These are phyloP conservation scores for Borealophlyctis nickersoniae DNA, from an alignment of 192 early-diverging fungal genomes.

Conservation along the genomic window DNA sequence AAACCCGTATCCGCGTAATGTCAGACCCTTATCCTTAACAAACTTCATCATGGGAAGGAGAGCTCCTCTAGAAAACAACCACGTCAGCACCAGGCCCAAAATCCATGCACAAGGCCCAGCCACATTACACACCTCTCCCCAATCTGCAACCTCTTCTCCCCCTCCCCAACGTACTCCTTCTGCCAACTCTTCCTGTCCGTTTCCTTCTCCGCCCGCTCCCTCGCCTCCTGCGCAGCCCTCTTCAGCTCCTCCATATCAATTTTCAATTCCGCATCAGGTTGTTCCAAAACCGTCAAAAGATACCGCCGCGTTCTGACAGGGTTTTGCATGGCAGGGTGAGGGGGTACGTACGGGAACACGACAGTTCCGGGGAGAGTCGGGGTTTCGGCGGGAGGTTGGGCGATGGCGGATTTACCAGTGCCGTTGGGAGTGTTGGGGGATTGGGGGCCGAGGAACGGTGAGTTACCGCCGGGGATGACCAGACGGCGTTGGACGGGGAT, in stretches of 20 bases:
- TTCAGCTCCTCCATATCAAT: constrained; percentile 23
- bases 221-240: constrained; percentile 2
- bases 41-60: constrained; percentile 41
- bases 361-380: constrained; percentile 40
- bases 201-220: background rate
- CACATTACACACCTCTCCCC: constrained; percentile 28
- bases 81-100: background rate
- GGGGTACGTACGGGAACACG: constrained; percentile 49
- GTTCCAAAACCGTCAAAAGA: constrained; percentile 39
- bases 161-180: constrained; percentile 4
- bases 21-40: constrained; percentile 24
- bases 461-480: constrained; percentile 38
- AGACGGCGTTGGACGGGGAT: constrained; percentile 42
- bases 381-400: constrained; percentile 14
- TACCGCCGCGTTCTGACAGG: constrained; percentile 44
- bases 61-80: constrained; percentile 17
- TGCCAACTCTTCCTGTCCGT: background rate
- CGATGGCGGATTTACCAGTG: constrained; percentile 29
- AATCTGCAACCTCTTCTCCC: constrained; percentile 29
- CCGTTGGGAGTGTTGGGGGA: constrained; percentile 3
- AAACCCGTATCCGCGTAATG: constrained; percentile 44
- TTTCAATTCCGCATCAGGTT: constrained; percentile 22
- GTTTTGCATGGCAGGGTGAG: constrained; percentile 48
- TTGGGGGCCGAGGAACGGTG: constrained; percentile 27
- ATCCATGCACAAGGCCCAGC: no score